Evolutionary conservation across 805 yeast genomes (phyloP).

Genomic region (Candida sakaeoensis): DNA sequence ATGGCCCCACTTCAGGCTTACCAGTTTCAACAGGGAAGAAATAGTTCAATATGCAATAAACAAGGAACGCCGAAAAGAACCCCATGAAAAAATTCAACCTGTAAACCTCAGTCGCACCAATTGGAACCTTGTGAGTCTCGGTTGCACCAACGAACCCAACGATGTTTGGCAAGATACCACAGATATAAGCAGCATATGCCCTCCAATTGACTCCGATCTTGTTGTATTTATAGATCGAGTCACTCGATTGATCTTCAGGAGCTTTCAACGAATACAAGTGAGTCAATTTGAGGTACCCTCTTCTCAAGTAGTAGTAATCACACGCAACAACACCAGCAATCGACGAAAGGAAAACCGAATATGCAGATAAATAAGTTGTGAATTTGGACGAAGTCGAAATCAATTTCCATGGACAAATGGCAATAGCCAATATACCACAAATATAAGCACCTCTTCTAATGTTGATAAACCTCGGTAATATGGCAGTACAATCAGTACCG

Average conservation of each 20-base stretch:
- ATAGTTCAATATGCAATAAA: slow-evolving; percentile 51
- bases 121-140: slow-evolving; percentile 64
- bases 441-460: slow-evolving; percentile 40
- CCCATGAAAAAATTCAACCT: slow-evolving; percentile 76
- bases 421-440: slow-evolving; percentile 38
- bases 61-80: slow-evolving; percentile 52
- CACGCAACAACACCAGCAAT: slow-evolving; percentile 41
- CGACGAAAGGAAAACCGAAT: slow-evolving; percentile 41
- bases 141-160: slow-evolving; percentile 86
- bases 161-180: slow-evolving; percentile 79
- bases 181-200: slow-evolving; percentile 73
- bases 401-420: slow-evolving; percentile 42
- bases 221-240: slow-evolving; percentile 55
- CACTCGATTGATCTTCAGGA: slow-evolving; percentile 26
- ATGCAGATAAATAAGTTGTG: slow-evolving; percentile 42
- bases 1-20: slow-evolving; percentile 27
- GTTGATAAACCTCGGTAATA: slow-evolving; percentile 36
- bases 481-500: slow-evolving; percentile 40
- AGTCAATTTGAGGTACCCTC: slow-evolving; percentile 61
- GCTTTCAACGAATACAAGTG: slow-evolving; percentile 56
- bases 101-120: slow-evolving; percentile 73
- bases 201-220: slow-evolving; percentile 75
- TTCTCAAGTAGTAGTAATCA: slow-evolving; percentile 55
- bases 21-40: slow-evolving; percentile 48
- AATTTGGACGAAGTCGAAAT: slow-evolving; percentile 35